Conservation (phyloP, 2,329 filamentous ascomycete species). For the Elsinoe arachidis region DNA sequence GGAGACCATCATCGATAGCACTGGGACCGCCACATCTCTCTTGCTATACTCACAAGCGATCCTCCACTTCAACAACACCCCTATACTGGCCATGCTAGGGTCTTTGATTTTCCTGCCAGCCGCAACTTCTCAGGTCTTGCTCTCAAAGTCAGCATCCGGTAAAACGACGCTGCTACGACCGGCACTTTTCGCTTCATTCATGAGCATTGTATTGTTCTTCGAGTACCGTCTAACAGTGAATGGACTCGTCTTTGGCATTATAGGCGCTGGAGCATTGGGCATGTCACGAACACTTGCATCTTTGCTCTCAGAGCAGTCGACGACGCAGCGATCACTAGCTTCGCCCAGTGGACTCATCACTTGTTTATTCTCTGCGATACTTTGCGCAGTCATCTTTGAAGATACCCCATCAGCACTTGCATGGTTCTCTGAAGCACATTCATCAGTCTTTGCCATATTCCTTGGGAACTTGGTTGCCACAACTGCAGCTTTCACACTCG, state of each 20-base stretch:
- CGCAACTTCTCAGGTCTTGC: not conserved
- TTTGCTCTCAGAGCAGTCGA: not conserved
- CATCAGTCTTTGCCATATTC: not conserved
- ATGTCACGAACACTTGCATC: not conserved
- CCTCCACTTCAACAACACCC: constrained; percentile 14
- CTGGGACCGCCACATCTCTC: not conserved
- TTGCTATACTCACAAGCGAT: constrained; percentile 14
- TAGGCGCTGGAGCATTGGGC: not conserved
- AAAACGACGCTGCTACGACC: not conserved
- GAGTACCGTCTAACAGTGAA: constrained; percentile 13
- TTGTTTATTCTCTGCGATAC: not conserved
- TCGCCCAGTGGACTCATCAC: not conserved
- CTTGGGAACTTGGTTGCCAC: not conserved
- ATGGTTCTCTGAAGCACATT: not conserved
- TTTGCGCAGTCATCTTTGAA: constrained; percentile 3
- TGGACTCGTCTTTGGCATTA: constrained; percentile 9
- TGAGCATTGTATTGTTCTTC: constrained; percentile 9
- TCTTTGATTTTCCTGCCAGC: not conserved
- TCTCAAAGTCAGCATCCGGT: not conserved
- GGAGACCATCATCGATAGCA: not conserved
- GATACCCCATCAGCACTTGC: constrained; percentile 9
- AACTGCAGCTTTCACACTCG: not conserved
- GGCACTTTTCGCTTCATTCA: not conserved
- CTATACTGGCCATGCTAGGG: constrained; percentile 14
- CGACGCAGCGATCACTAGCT: not conserved